phyloP scores from a whole-genome alignment of 352 stramenopile species.

The Globisporangium mamillatum region DNA sequence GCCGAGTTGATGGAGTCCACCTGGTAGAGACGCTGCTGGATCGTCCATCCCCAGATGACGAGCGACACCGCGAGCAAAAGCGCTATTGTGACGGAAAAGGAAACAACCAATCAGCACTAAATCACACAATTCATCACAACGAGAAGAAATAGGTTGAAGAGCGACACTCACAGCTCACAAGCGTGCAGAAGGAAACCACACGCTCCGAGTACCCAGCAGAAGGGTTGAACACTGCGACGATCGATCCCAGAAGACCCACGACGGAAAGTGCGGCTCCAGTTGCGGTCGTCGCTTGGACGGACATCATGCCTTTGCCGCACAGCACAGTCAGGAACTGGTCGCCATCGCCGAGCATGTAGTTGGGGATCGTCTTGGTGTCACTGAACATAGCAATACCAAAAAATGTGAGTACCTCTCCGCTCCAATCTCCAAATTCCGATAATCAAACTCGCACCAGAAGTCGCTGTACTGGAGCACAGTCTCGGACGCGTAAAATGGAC shows the following conservation, averaged over 20 bases:
- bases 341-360: conserved; percentile 83
- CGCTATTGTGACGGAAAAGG: conserved; percentile 24
- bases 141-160: background rate
- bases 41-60: conserved; percentile 73
- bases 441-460: conserved; percentile 46
- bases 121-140: conserved; percentile 16
- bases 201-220: conserved; percentile 70
- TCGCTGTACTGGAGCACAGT: conserved; percentile 77
- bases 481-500: conserved; percentile 76
- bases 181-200: conserved; percentile 79
- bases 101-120: conserved; percentile 10
- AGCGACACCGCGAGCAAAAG: conserved; percentile 67
- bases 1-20: conserved; percentile 78
- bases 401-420: background rate
- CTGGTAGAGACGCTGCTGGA: conserved; percentile 78
- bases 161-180: conserved; percentile 66
- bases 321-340: conserved; percentile 68
- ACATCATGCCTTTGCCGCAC: conserved; percentile 70
- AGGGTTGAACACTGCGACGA: conserved; percentile 73
- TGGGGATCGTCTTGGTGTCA: conserved; percentile 41
- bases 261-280: conserved; percentile 60
- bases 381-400: conserved; percentile 5
- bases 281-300: conserved; percentile 59
- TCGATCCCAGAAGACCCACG: conserved; percentile 57
- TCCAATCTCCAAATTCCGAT: background rate